These are phyloP conservation scores for Dictyostelium capitatum DNA, from an alignment of 78 protist genomes.

Conservation along the genomic window DNA sequence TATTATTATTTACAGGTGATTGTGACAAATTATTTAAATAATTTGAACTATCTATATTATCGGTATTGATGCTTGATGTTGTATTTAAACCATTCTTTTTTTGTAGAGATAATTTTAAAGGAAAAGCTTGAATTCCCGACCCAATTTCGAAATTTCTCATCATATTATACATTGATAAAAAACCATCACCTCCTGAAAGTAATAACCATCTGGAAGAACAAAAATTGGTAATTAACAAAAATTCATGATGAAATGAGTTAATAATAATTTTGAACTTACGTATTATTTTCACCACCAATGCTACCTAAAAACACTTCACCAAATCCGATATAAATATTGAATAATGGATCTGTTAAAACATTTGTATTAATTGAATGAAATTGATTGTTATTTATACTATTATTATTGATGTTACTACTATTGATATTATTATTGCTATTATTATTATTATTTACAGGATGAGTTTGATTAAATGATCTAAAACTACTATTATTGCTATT, in stretches of 20 bases:
- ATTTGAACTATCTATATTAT: background rate
- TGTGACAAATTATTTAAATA: background rate
- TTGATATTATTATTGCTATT: too few species aligned
- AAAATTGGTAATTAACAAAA: too few species aligned
- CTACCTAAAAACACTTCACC: slow-evolving; percentile 44
- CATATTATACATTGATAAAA: slow-evolving; percentile 1
- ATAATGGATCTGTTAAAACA: slow-evolving; percentile 32
- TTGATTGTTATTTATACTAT: too few species aligned
- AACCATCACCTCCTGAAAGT: slow-evolving; percentile 40
- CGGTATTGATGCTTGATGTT: background rate
- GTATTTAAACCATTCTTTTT: background rate
- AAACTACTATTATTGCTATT: too few species aligned
- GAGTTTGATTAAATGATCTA: too few species aligned
- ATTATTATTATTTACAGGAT: too few species aligned
- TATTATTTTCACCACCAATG: slow-evolving; percentile 61
- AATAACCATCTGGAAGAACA: slow-evolving; percentile 4
- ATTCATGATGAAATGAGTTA: too few species aligned
- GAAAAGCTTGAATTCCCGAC: slow-evolving; percentile 15
- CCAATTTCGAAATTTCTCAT: slow-evolving; percentile 20
- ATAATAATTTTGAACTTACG: slow-evolving; percentile 17
- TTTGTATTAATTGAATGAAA: too few species aligned
- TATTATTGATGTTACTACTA: too few species aligned
- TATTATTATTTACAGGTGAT: background rate
- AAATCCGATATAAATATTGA: slow-evolving; percentile 36
- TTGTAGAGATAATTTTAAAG: slow-evolving; percentile 29